Percentiles rank a stretch among this genome's conserved stretches.
These are phyloP conservation scores for Auricularia sp. DNA, from an alignment of 768 basidiomycete genomes.

Conservation along the genomic window DNA sequence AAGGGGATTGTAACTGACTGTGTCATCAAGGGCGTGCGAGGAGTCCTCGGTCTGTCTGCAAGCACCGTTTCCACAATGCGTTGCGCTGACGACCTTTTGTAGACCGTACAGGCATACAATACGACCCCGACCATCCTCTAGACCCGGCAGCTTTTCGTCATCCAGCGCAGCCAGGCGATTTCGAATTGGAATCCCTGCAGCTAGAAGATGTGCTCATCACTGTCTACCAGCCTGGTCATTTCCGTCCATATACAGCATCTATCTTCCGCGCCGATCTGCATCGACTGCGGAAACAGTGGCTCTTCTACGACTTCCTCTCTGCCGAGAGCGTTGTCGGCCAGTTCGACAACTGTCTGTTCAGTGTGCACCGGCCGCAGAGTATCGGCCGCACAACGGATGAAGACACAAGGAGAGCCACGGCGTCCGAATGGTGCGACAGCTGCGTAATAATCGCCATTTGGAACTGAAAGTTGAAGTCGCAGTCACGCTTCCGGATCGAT, in stretches of 20 bases:
- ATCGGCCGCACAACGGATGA: constrained; percentile 84
- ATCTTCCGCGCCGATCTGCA: constrained; percentile 89
- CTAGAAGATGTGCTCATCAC: constrained; percentile 91
- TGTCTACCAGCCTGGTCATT: constrained; percentile 85
- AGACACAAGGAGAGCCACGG: constrained; percentile 73
- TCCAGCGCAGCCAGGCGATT: constrained; percentile 65
- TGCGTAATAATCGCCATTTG: not conserved
- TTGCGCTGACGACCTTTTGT: not conserved
- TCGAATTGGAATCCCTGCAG: constrained; percentile 80
- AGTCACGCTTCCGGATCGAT: constrained; percentile 95
- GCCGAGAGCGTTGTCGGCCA: constrained; percentile 96
- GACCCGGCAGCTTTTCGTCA: constrained; percentile 79
- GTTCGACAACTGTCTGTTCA: constrained; percentile 95
- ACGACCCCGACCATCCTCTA: constrained; percentile 73
- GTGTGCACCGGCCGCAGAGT: constrained; percentile 91
- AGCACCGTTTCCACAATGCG: not conserved
- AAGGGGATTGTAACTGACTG: constrained; percentile 89
- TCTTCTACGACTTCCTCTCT: constrained; percentile 90
- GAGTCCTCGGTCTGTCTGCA: constrained; percentile 65
- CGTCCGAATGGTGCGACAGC: constrained; percentile 70
- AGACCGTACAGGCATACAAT: constrained; percentile 83
- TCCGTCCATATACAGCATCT: constrained; percentile 84
- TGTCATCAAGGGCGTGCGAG: constrained; percentile 87
- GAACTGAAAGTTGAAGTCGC: not conserved
- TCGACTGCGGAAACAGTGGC: constrained; percentile 80